These are phyloP conservation scores for Takashimella koratensis DNA, from an alignment of 1,284 basidiomycete species.

Conservation along the genomic window DNA sequence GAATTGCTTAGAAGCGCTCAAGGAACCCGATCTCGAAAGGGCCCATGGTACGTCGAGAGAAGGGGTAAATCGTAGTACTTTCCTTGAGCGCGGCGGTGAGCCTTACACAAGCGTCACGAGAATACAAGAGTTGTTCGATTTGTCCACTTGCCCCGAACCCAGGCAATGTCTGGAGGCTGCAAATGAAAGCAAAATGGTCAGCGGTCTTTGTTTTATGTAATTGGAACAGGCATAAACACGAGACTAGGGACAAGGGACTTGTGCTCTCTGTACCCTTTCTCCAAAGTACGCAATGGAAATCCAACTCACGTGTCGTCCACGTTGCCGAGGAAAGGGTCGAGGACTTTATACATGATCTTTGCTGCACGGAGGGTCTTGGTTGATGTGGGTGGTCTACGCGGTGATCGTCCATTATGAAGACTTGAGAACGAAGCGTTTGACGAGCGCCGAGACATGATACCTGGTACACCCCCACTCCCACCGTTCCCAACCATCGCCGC, in stretches of 20 bases:
- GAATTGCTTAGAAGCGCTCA: conserved; percentile 21
- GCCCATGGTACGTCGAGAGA: conserved; percentile 27
- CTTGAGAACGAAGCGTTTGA: neutral
- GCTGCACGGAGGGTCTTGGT: conserved; percentile 22
- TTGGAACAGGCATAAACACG: too few relatives aligned
- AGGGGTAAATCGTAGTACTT: conserved; percentile 32
- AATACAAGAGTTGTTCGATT: conserved; percentile 36
- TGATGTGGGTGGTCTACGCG: neutral
- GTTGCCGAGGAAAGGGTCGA: conserved; percentile 8
- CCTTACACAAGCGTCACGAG: conserved; percentile 25
- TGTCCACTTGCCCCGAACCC: conserved; percentile 25
- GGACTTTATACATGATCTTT: conserved; percentile 38
- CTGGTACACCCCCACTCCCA: neutral
- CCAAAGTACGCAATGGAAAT: neutral
- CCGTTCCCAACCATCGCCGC: neutral
- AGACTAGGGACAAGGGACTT: too few relatives aligned
- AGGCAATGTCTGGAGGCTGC: conserved; percentile 7
- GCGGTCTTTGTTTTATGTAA: too few relatives aligned
- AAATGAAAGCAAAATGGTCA: neutral
- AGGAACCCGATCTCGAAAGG: conserved; percentile 41
- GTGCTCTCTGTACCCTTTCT: too few relatives aligned
- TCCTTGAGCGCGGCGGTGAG: conserved; percentile 26
- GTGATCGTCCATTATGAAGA: neutral
- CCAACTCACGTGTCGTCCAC: neutral
- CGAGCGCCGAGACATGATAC: neutral